Evolutionary conservation across 73 alveolate species (phyloP), one percentile per base, ranked within the genome.

Genomic region (Paraurostyla sp.): DNA sequence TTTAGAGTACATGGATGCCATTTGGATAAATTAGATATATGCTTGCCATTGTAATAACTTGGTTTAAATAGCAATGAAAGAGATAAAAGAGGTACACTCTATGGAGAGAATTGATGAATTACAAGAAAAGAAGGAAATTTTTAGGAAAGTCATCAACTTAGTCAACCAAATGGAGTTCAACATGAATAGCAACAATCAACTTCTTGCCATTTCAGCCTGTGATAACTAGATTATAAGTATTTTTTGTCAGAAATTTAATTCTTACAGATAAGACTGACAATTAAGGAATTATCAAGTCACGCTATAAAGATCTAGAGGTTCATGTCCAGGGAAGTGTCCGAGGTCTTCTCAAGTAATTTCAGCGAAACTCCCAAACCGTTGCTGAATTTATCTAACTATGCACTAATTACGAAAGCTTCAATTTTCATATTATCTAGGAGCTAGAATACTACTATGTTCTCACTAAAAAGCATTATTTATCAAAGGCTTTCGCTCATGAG

Each of bases 121-220:
- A 4, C 15, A 16, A 18, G 87, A 73, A 57, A 73, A 73, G 42
- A 43, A 73, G 36, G 87, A 73, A 36, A 50, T 57, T 22, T 18
- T 73, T 25, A 40, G 87, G 52, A 73, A 73, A 33, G 36, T 73
- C 32, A 50, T 73, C 36, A 73, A 73, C 48, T 23, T 73, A 15
- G 51, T 73, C 16, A 68, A 73, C 46, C 36, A 73, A 50, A 73
- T 50, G 87, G 87, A 73, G 71, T 73, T 73, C 52, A 73, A 73
- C 46, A 13, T 73, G 36, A 71, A 48, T 15, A 73, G 41, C 46
- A 38, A 45, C 15, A 50, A 15, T 22, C 82, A 56, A 3, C 6
- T 65, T 40, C 54, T 35, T 15, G 25, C 82, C 13, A 38, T 6
- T 7, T 13, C 82, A 6, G 4, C 56, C 4, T 1, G 15, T 65